A percentile compares a stretch with the other conserved stretches of the same genome.
phyloP scores from a whole-genome alignment of 2,329 filamentous ascomycete species.

The Colletotrichum euphorbiae region DNA sequence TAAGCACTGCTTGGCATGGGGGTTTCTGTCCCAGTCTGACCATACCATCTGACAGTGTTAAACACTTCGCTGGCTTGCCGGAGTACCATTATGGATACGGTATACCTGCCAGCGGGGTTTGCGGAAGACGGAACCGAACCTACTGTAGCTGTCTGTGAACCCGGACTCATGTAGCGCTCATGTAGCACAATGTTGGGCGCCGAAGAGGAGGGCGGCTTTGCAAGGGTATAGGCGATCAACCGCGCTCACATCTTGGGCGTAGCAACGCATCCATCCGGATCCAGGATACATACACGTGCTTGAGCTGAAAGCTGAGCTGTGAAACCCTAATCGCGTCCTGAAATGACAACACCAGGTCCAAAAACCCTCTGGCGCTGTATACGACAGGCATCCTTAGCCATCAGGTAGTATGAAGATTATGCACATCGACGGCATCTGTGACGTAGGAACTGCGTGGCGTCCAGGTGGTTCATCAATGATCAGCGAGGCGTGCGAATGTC shows the following conservation, averaged over 20 bases:
- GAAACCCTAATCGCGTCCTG: constrained; percentile 26
- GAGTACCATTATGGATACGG: neutral
- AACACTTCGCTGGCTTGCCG: neutral
- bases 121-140: neutral
- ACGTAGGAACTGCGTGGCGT: constrained; percentile 31
- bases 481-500: constrained; percentile 15
- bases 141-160: neutral
- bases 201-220: constrained; percentile 26
- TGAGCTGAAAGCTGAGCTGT: neutral
- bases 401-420: neutral
- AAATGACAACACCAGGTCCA: neutral
- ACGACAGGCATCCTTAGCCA: constrained; percentile 19
- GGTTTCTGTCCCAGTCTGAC: neutral
- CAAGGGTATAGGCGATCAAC: constrained; percentile 27
- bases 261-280: constrained; percentile 22
- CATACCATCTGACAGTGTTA: neutral
- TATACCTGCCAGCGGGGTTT: neutral
- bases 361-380: constrained; percentile 3
- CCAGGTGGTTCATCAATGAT: constrained; percentile 25
- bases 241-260: constrained; percentile 12
- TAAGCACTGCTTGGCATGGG: constrained; percentile 7
- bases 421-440: constrained; percentile 29
- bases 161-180: neutral
- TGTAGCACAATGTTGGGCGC: neutral
- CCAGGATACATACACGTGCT: constrained; percentile 33